A percentile compares a stretch with the other conserved stretches of the same genome.
phyloP scores from a whole-genome alignment of 2,329 filamentous ascomycete genomes.

The Botryotinia narcissicola region DNA sequence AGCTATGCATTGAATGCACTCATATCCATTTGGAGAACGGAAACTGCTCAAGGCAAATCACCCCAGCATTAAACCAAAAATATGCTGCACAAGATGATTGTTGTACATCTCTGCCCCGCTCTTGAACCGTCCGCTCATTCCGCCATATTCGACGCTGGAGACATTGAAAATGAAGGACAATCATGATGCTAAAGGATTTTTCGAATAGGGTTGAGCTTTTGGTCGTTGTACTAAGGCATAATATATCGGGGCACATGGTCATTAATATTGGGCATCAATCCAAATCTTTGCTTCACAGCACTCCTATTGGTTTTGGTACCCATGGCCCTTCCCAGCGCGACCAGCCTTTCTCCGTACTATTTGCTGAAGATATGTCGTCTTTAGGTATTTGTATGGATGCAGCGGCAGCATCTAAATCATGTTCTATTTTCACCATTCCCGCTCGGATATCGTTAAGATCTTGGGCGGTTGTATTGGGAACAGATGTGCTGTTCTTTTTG shows the following conservation, averaged over 20 bases:
- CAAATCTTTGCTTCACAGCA: conserved; percentile 3
- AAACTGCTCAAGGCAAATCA: neutral
- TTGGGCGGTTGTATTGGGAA: neutral
- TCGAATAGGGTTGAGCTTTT: neutral
- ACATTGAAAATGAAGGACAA: neutral
- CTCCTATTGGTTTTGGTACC: conserved; percentile 29
- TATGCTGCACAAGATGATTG: conserved; percentile 4
- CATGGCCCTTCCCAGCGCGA: conserved; percentile 26
- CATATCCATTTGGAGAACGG: neutral
- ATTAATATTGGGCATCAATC: neutral
- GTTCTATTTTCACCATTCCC: conserved; percentile 30
- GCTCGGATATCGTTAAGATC: conserved; percentile 27
- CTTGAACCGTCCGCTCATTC: neutral
- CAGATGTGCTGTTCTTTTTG: neutral
- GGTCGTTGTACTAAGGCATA: neutral
- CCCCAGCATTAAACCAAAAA: neutral
- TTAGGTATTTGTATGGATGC: neutral
- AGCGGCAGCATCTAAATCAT: conserved; percentile 20
- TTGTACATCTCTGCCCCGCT: neutral
- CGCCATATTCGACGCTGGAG: neutral
- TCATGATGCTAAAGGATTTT: conserved; percentile 3
- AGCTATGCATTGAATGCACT: neutral
- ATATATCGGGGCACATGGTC: neutral
- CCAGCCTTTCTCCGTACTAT: conserved; percentile 15
- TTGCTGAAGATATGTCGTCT: neutral